These are phyloP conservation scores for Keithomyces neogunnii DNA, from an alignment of 2,329 filamentous ascomycete species.

Conservation along the genomic window DNA sequence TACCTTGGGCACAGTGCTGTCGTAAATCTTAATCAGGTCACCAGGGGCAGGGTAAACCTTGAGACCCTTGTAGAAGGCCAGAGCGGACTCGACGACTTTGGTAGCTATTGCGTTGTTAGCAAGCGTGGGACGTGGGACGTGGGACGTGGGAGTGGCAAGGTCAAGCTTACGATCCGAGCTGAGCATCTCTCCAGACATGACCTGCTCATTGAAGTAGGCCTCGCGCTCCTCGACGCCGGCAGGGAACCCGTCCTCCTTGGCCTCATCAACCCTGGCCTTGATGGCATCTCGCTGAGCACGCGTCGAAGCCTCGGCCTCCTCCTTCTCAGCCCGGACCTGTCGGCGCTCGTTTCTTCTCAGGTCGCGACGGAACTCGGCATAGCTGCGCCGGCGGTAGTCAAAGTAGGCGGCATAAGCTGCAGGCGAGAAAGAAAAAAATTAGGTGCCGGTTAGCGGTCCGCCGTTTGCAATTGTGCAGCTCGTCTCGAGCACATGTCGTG, in stretches of 20 bases:
- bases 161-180: constrained; percentile 65
- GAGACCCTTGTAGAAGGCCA: constrained; percentile 96
- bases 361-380: constrained; percentile 57
- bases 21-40: constrained; percentile 93
- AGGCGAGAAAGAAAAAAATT: not conserved
- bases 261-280: constrained; percentile 65
- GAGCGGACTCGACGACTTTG: constrained; percentile 70
- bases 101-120: constrained; percentile 37
- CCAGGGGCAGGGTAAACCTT: constrained; percentile 95
- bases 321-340: constrained; percentile 63
- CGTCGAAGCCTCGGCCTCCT: constrained; percentile 57
- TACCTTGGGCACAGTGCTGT: constrained; percentile 96
- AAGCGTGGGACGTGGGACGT: not conserved
- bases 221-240: constrained; percentile 86
- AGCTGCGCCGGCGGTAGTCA: constrained; percentile 56
- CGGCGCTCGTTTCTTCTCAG: constrained; percentile 69
- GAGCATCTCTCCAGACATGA: constrained; percentile 78
- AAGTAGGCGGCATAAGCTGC: constrained; percentile 60
- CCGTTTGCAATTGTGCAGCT: not conserved
- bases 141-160: not conserved
- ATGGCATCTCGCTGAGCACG: constrained; percentile 65
- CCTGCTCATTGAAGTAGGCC: constrained; percentile 92
- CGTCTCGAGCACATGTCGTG: not conserved
- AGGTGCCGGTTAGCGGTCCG: not conserved
- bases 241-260: constrained; percentile 88